Percentiles rank a stretch among this genome's conserved stretches.
Conservation (phyloP, 108 stramenopile genomes). For the Chaetoceros tenuissimus region DNA sequence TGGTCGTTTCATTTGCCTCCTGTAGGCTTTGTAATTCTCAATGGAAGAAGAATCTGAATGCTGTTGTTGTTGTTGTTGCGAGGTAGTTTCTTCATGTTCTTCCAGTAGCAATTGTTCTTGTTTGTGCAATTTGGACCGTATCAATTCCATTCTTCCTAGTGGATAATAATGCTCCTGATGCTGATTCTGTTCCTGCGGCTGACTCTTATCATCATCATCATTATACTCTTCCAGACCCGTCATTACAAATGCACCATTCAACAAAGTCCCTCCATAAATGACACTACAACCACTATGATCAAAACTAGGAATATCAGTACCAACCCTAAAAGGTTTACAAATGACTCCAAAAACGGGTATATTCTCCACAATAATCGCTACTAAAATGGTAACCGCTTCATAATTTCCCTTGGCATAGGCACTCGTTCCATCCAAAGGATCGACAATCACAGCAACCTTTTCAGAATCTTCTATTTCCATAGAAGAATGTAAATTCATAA, state of each 20-base stretch:
- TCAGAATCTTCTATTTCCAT: slow-evolving; percentile 18
- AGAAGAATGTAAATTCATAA: background rate
- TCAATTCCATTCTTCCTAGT: too few relatives aligned
- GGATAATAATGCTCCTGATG: background rate
- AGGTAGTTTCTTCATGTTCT: background rate
- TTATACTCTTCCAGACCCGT: slow-evolving; percentile 6
- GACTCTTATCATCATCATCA: background rate
- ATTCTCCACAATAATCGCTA: slow-evolving; percentile 47
- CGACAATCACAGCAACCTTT: slow-evolving; percentile 57
- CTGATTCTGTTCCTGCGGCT: background rate
- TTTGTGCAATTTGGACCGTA: background rate
- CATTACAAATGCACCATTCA: slow-evolving; percentile 36
- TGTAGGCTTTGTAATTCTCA: background rate
- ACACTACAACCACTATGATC: slow-evolving; percentile 33
- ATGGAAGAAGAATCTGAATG: background rate
- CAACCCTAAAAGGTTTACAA: slow-evolving; percentile 51
- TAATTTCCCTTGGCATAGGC: slow-evolving; percentile 63
- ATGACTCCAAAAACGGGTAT: slow-evolving; percentile 51
- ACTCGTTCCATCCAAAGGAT: slow-evolving; percentile 80
- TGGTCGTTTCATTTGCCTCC: too few relatives aligned
- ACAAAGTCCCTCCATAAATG: slow-evolving; percentile 44
- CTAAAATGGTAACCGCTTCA: slow-evolving; percentile 61
- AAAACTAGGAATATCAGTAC: slow-evolving; percentile 5
- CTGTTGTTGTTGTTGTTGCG: background rate
- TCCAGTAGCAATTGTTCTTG: background rate